These are phyloP conservation scores for Fusarium buxicola DNA, from an alignment of 2,329 filamentous ascomycete species.

Conservation along the genomic window DNA sequence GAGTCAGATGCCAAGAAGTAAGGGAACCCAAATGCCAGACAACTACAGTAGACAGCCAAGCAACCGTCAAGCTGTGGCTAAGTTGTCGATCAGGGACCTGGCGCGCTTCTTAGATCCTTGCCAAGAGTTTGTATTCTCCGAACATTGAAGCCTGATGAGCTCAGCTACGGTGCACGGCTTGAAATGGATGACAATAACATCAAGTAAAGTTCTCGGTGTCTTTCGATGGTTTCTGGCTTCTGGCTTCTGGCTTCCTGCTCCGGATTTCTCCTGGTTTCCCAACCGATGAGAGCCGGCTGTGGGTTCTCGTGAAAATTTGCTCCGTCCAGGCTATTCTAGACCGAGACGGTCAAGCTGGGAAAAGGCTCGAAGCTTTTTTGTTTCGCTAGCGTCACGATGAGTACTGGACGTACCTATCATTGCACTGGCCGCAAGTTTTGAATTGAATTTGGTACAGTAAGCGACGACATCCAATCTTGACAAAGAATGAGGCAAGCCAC, in stretches of 20 bases:
- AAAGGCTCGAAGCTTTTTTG: conserved; percentile 8
- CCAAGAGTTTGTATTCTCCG: conserved; percentile 43
- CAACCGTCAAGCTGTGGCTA: conserved; percentile 5
- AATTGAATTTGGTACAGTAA: too few relatives aligned
- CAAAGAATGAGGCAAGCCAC: conserved; percentile 28
- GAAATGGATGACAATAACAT: conserved; percentile 19
- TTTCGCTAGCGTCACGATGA: conserved; percentile 24
- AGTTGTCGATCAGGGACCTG: conserved; percentile 44
- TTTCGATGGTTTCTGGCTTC: conserved; percentile 16
- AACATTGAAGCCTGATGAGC: conserved; percentile 25
- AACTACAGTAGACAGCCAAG: too few relatives aligned
- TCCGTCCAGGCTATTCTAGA: conserved; percentile 34
- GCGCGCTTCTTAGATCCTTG: conserved; percentile 32
- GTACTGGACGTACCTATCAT: conserved; percentile 18
- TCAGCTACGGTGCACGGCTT: background rate
- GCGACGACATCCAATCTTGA: conserved; percentile 15
- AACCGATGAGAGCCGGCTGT: conserved; percentile 17
- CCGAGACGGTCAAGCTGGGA: conserved; percentile 17
- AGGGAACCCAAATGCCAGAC: conserved; percentile 10
- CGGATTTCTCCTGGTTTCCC: conserved; percentile 12
- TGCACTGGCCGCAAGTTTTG: background rate
- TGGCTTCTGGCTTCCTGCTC: background rate
- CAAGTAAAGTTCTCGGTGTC: background rate
- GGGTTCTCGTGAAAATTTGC: conserved; percentile 37
- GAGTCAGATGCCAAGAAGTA: conserved; percentile 18